Evolutionary conservation across 2,329 filamentous ascomycete species (phyloP).

Genomic region (Colletotrichum destructivum): DNA sequence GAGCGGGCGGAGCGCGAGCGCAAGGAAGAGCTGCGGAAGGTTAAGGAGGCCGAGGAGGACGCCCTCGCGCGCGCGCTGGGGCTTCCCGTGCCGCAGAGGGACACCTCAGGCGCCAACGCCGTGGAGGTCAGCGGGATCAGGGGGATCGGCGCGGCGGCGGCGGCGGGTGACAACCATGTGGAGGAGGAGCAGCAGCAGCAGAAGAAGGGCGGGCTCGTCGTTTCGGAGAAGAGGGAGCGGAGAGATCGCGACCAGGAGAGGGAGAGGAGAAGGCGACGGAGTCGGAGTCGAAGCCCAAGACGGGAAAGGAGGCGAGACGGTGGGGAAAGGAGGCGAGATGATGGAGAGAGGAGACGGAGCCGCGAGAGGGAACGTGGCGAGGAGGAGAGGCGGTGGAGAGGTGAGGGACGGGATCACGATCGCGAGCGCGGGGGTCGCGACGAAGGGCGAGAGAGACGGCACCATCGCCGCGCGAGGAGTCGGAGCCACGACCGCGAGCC

Average conservation of each 20-base stretch:
- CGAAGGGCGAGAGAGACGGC: conserved; percentile 36
- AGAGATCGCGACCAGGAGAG: conserved; percentile 49
- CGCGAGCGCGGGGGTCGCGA: conserved; percentile 26
- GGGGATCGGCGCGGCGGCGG: conserved; percentile 49
- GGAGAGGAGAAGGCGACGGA: conserved; percentile 54
- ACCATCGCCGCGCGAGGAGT: conserved; percentile 28
- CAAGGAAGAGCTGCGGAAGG: conserved; percentile 82
- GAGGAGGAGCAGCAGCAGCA: conserved; percentile 44
- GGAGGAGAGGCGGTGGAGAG: conserved; percentile 25
- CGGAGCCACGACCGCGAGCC: conserved; percentile 27
- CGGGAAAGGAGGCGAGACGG: conserved; percentile 47
- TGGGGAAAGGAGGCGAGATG: conserved; percentile 47
- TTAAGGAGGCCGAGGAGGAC: conserved; percentile 95
- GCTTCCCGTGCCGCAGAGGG: conserved; percentile 76
- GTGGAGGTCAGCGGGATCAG: conserved; percentile 70
- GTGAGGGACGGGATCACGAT: conserved; percentile 22
- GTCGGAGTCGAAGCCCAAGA: conserved; percentile 50
- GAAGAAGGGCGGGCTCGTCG: conserved; percentile 38
- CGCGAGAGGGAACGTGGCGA: conserved; percentile 28
- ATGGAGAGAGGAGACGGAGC: conserved; percentile 43
- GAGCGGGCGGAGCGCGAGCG: conserved; percentile 73
- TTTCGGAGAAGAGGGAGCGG: conserved; percentile 45
- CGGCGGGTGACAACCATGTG: conserved; percentile 44
- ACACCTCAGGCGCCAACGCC: conserved; percentile 76
- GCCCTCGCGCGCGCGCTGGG: conserved; percentile 88